These are phyloP conservation scores for Barnettozyma sp. DNA, from an alignment of 805 yeast species.

Conservation along the genomic window DNA sequence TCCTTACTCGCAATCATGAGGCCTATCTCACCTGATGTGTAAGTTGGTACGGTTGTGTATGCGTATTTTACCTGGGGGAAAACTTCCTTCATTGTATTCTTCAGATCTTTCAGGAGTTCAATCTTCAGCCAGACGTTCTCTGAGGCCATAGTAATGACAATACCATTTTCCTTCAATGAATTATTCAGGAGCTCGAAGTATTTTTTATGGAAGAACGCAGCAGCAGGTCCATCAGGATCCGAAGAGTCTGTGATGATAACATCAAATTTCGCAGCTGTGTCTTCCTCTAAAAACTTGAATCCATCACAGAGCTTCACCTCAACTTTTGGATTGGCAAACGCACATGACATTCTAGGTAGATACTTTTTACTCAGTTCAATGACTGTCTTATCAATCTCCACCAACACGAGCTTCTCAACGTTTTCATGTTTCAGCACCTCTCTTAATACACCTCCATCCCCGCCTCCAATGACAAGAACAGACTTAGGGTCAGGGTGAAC, in stretches of 20 bases:
- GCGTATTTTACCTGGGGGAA: conserved; percentile 59
- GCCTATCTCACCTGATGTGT: conserved; percentile 85
- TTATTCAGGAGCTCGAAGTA: conserved; percentile 63
- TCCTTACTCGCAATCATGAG: conserved; percentile 66
- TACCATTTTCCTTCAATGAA: conserved; percentile 56
- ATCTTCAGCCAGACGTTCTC: conserved; percentile 76
- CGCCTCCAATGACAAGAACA: conserved; percentile 90
- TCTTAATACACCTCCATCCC: conserved; percentile 91
- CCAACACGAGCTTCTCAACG: conserved; percentile 61
- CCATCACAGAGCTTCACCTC: conserved; percentile 73
- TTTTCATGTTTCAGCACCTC: conserved; percentile 74
- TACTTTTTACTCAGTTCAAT: conserved; percentile 64
- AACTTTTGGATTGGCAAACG: conserved; percentile 58
- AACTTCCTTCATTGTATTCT: conserved; percentile 43
- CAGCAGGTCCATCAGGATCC: conserved; percentile 96
- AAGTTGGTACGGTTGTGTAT: conserved; percentile 80
- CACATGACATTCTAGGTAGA: conserved; percentile 68
- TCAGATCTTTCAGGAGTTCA: conserved; percentile 40
- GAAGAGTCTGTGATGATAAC: conserved; percentile 88
- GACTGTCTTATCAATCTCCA: conserved; percentile 86
- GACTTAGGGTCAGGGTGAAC: conserved; percentile 67
- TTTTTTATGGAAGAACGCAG: conserved; percentile 69
- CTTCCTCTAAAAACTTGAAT: conserved; percentile 58
- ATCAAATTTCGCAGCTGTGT: conserved; percentile 54
- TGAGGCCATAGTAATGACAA: conserved; percentile 72